Base-by-base conservation (phyloP, 805 yeast genomes). In the Wickerhamomyces hampshirensis region DNA sequence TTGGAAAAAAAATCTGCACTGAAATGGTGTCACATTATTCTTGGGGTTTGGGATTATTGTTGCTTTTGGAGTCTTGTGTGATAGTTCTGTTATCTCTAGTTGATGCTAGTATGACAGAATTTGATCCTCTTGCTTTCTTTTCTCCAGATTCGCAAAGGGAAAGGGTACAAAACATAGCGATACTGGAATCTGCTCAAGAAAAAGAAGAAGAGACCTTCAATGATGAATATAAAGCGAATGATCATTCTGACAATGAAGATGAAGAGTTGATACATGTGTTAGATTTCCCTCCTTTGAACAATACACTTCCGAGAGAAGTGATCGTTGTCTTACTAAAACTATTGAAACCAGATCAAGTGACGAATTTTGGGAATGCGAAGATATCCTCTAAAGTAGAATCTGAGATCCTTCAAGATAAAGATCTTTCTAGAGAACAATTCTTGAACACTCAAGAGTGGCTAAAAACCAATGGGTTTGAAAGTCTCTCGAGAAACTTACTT, bases 231-330 rank as follows among this genome's bases (percentile, higher is more conserved):
- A n/a, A n/a, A n/a, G n/a, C n/a, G n/a, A n/a, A n/a, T n/a, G n/a
- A n/a, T n/a, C n/a, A n/a, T n/a, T n/a, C n/a, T n/a, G 31, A 30
- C 7, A 27, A 31, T 5, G 39, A 30, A n/a, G 38, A 49, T 15
- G 58, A 48, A 18, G 50, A 43, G 2, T 69, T 71, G 0, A 44
- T 80, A 1, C 80, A 77, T 39, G 50, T 71, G 0, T 60, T 80
- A 5, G 91, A 84, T 49, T 57, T 83, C 3, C 91, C 93, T 0
- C 48, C 56, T 4, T 43, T 73, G n/a, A 58, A 60, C 5, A 48
- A 46, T 9, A 51, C 57, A 14, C 80, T 85, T 0, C 75, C 84
- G 1, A 53, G 54, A 6, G 51, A 42, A 1, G 76, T 73, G 0
- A 47, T 82, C 1, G 13, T 60, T 3, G 55, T 69, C 2, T 48